Base-by-base conservation (phyloP, 2,329 filamentous ascomycete species). In the Epichloe coenophiala region DNA sequence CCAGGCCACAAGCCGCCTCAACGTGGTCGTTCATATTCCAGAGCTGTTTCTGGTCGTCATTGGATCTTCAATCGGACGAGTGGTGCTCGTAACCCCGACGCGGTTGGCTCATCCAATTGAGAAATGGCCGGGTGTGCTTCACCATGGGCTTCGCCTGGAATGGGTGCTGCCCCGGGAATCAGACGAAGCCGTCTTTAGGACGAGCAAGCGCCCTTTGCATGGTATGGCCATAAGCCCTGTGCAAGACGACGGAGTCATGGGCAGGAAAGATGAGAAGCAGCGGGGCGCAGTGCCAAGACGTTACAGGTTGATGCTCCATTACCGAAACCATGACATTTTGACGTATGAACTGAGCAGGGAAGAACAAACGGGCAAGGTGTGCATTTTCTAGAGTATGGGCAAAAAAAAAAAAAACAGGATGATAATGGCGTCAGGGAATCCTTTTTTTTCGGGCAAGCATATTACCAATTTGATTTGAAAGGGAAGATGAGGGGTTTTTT, bases 291-390 rank as follows among this genome's bases (percentile, higher is more conserved):
- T 60, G 35, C 63, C 69, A 53, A 70, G 71, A 55, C 71, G 77
- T 51, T 89, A 83, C 73, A 70, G 84, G 52, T 57, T 91, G 51
- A 76, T 91, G 62, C 66, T 90, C 64, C 81, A 86, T 62, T 90
- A 84, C 61, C 74, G 75, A 52, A 80, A 88, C 63, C 80, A 86
- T 58, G 76, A 77, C 2, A 75, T 90, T 31, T 60, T 88, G 56
- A 82, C 76, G 52, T 90, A 88, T 66, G 81, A 87, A 63, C 64
- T 88, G 49, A 71, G 66, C 43, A 68, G 75, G 27, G 65, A 70
- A 43, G 63, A 63, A 51, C 56, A 62, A 51, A 64, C 61, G n/a
- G 62, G 61, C 19, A 64, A 63, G 54, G 40, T 69, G 33, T 67
- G 63, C 53, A 59, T 69, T 35, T 66, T 68, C 45, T 69, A 55